Evolutionary conservation across 1,139 yeast species (phyloP).

Genomic region (Debaryomyces sp.): DNA sequence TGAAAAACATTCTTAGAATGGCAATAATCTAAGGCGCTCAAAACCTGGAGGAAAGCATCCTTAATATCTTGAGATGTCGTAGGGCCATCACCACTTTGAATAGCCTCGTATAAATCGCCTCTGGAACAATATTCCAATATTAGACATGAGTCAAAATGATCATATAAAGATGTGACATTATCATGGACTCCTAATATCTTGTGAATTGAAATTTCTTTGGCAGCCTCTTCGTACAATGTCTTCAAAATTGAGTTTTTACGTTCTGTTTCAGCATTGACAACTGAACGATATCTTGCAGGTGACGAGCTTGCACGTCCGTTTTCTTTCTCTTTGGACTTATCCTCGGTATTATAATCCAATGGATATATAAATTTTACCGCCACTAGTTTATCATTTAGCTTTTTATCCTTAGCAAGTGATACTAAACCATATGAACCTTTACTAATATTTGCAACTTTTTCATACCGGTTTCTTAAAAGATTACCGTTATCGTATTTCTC

Average conservation of each 20-base stretch:
- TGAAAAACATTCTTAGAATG: conserved; percentile 77
- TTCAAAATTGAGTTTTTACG: conserved; percentile 31
- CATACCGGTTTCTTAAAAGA: conserved; percentile 63
- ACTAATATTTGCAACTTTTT: conserved; percentile 74
- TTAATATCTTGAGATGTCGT: conserved; percentile 72
- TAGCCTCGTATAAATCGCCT: conserved; percentile 94
- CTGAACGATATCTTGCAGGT: conserved; percentile 37
- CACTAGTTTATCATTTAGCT: conserved; percentile 54
- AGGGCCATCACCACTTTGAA: conserved; percentile 80
- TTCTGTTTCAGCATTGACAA: conserved; percentile 12
- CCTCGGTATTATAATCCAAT: conserved; percentile 38
- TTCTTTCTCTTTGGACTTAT: conserved; percentile 26
- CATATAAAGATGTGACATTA: conserved; percentile 67
- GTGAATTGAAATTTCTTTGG: conserved; percentile 79
- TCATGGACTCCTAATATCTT: conserved; percentile 65
- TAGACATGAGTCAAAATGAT: conserved; percentile 79
- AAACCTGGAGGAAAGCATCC: conserved; percentile 74
- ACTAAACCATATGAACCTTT: conserved; percentile 95
- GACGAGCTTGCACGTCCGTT: conserved; percentile 36
- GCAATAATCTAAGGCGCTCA: conserved; percentile 77
- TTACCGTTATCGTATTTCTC: conserved; percentile 62
- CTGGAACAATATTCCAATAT: conserved; percentile 85
- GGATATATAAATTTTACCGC: conserved; percentile 84
- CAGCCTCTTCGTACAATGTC: conserved; percentile 62
- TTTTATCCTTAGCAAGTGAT: conserved; percentile 76